Conservation (phyloP, 106 monocot genomes). For the Phalaenopsis aphrodite region DNA sequence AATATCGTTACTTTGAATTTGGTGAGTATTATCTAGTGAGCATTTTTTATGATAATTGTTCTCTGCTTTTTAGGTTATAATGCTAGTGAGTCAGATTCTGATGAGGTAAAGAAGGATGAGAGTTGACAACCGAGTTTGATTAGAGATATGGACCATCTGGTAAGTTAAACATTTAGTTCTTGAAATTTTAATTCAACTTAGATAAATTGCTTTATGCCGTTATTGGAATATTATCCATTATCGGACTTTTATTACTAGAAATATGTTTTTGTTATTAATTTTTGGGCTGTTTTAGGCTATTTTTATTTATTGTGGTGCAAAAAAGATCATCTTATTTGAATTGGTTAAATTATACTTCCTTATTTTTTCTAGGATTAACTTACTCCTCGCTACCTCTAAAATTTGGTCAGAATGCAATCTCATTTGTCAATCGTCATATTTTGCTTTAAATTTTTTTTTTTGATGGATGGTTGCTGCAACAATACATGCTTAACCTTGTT, state of each 20-base stretch:
- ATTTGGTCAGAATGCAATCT: not conserved
- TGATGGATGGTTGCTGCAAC: no score
- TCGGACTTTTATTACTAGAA: not conserved
- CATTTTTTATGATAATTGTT: not conserved
- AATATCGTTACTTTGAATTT: not conserved
- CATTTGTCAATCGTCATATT: not conserved
- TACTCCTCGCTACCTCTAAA: not conserved
- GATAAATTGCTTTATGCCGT: not conserved
- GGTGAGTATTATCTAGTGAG: not conserved
- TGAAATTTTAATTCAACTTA: not conserved
- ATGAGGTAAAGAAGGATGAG: slow-evolving; percentile 23
- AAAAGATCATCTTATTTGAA: not conserved
- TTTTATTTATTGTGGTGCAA: not conserved
- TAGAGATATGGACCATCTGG: not conserved
- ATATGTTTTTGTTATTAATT: not conserved
- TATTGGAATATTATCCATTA: not conserved
- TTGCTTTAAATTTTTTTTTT: not conserved
- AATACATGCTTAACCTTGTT: no score
- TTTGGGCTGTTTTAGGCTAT: not conserved
- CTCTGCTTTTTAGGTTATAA: slow-evolving; percentile 29
- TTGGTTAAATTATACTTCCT: not conserved
- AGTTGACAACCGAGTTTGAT: slow-evolving; percentile 8
- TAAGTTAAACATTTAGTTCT: slow-evolving; percentile 7
- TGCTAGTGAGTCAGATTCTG: slow-evolving; percentile 70
- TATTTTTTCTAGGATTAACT: not conserved